Evolutionary conservation across 1,284 basidiomycete species (phyloP), one percentile per base, ranked within the genome.

Genomic region (Cutaneotrichosporon sp.): DNA sequence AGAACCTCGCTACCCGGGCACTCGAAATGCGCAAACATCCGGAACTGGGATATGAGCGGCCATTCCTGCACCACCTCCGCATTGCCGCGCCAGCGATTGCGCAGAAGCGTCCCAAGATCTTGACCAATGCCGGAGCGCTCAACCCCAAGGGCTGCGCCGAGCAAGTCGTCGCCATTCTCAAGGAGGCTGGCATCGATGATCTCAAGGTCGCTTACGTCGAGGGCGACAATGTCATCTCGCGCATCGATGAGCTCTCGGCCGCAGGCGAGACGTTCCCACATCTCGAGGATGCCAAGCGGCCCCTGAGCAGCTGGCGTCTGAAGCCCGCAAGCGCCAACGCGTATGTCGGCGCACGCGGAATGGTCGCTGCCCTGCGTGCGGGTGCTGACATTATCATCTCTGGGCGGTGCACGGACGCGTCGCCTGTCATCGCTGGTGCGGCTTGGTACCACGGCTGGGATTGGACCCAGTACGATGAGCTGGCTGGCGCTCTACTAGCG

Each of bases 311-410:
- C 25, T 60, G 54, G 56, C 33, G 31, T 24, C 57, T 48, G 4
- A 47, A 50, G 55, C 61, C 38, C 14, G 55, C 29, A 11, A 52
- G 5, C 19, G 49, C 33, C 1, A 59, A 59, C 26, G 57, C 57
- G 4, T 59, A 59, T 27, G 53, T 59, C 39, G 57, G 57, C 26
- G 57, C 50, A n/a, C 38, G 51, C 4, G 57, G 57, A 0, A 47
- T 59, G 2, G 32, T 27, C 19, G 48, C 45, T 5, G 57, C 57
- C 0, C 53, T 59, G n/a, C 25, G 41, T 14, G 53, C 50, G 8
- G 65, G 65, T 17, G 62, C 64, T 3, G 64, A 66, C 47, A 60
- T 67, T 29, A 56, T 66, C 33, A 61, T 67, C 10, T 61, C 60
- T 3, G 65, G 65, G 0, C 51, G 65, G 7, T 62, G 62, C 12